phyloP scores from a whole-genome alignment of 805 yeast species.

The Sugiyamaella floridensis region DNA sequence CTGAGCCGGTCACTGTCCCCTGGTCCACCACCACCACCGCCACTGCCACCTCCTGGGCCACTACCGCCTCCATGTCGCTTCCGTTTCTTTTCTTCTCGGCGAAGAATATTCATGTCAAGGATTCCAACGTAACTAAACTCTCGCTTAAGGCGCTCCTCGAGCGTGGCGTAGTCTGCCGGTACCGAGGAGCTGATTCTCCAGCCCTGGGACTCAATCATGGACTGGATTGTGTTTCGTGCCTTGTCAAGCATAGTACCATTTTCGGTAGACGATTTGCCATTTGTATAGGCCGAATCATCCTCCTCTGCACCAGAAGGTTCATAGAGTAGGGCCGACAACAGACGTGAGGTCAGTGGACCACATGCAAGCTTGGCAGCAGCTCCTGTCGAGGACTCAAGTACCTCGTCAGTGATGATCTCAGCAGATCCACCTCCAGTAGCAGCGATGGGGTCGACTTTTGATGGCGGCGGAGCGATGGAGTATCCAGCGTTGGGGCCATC shows the following conservation, averaged over 20 bases:
- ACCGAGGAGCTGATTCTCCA: slow-evolving; percentile 39
- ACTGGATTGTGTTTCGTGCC: slow-evolving; percentile 2
- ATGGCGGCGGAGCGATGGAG: slow-evolving; percentile 30
- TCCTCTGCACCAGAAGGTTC: slow-evolving; percentile 16
- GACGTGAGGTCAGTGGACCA: slow-evolving; percentile 84
- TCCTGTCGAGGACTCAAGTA: slow-evolving; percentile 43
- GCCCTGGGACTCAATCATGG: slow-evolving; percentile 25
- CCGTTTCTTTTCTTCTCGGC: slow-evolving; percentile 26
- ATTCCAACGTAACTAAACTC: slow-evolving; percentile 90
- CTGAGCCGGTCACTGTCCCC: slow-evolving; percentile 26
- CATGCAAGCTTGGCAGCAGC: slow-evolving; percentile 62
- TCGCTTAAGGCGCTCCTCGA: slow-evolving; percentile 82
- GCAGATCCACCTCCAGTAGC: slow-evolving; percentile 5
- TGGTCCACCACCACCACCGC: slow-evolving; percentile 5
- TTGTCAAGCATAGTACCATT: slow-evolving; percentile 7
- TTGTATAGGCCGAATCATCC: slow-evolving; percentile 25
- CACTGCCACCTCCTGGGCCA: no score
- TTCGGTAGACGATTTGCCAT: slow-evolving; percentile 29
- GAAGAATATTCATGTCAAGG: slow-evolving; percentile 36
- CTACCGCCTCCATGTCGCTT: slow-evolving; percentile 14
- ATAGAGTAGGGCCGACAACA: slow-evolving; percentile 67
- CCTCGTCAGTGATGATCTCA: slow-evolving; percentile 50
- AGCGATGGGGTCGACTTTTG: slow-evolving; percentile 23
- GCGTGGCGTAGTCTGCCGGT: slow-evolving; percentile 61
- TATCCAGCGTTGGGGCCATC: slow-evolving; percentile 49